Conservation (phyloP, 768 basidiomycete genomes). For the Cystofilobasidium capitatum region DNA sequence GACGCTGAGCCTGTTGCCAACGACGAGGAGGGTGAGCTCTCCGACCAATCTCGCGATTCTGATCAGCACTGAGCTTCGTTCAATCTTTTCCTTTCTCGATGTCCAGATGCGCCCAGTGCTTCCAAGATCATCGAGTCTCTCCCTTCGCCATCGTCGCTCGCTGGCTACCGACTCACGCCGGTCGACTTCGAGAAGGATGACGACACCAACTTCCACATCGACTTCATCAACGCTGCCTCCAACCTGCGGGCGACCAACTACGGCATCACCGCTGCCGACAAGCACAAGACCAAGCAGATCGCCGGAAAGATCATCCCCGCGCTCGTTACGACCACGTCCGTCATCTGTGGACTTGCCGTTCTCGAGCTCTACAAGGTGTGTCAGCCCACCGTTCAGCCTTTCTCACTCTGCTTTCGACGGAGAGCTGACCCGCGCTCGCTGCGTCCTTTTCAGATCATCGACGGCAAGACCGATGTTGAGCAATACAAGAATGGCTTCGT, state of each 20-base stretch:
- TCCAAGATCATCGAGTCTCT: constrained; percentile 56
- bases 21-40: constrained; percentile 34
- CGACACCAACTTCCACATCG: constrained; percentile 94
- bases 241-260: constrained; percentile 96
- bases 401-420: constrained; percentile 1
- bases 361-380: constrained; percentile 90
- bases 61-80: constrained; percentile 20
- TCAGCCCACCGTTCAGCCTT: not conserved
- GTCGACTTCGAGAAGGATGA: constrained; percentile 99
- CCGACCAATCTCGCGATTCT: not conserved
- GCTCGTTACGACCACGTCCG: constrained; percentile 94
- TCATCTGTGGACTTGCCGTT: constrained; percentile 91
- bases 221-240: constrained; percentile 95
- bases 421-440: not conserved
- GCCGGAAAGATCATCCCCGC: constrained; percentile 99
- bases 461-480: constrained; percentile 85
- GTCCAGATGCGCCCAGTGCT: constrained; percentile 45
- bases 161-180: constrained; percentile 87
- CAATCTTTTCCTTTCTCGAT: not conserved
- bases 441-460: constrained; percentile 59
- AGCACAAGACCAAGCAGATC: constrained; percentile 82
- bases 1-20: constrained; percentile 70
- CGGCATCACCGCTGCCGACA: constrained; percentile 71
- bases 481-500: constrained; percentile 98
- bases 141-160: constrained; percentile 80